Conservation (phyloP, 441 rosid species). For the Bocquillonia castaneifolia region DNA sequence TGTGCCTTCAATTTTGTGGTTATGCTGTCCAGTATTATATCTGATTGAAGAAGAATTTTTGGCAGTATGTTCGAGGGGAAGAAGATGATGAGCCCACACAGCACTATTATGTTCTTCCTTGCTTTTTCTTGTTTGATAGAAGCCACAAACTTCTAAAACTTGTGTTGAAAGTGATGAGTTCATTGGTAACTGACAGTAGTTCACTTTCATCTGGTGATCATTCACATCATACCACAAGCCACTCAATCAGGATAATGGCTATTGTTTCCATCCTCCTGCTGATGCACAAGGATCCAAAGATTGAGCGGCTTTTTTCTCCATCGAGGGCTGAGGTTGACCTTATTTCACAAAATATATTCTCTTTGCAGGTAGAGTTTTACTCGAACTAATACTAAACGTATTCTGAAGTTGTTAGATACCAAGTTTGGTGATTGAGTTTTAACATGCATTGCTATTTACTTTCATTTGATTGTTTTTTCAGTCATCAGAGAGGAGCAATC, state of each 20-base stretch:
- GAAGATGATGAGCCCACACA: slow-evolving; percentile 33
- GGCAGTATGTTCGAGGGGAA: slow-evolving; percentile 57
- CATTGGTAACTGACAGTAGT: slow-evolving; percentile 34
- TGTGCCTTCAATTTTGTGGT: neutral
- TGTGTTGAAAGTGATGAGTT: slow-evolving; percentile 42
- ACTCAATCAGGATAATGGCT: slow-evolving; percentile 35
- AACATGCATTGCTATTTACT: slow-evolving; percentile 1
- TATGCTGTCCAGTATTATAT: too few relatives aligned
- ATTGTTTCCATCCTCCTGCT: slow-evolving; percentile 46
- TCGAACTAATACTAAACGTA: neutral
- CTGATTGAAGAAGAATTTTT: slow-evolving; percentile 6
- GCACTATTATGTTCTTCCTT: slow-evolving; percentile 52
- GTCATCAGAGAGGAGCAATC: slow-evolving; percentile 37
- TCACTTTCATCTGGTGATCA: slow-evolving; percentile 23
- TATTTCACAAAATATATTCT: slow-evolving; percentile 37
- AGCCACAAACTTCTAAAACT: slow-evolving; percentile 46
- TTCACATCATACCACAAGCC: slow-evolving; percentile 24
- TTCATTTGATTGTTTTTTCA: slow-evolving; percentile 29
- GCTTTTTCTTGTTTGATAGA: slow-evolving; percentile 62
- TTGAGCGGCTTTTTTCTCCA: slow-evolving; percentile 35
- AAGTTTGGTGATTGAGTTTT: neutral
- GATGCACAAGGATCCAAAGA: slow-evolving; percentile 50
- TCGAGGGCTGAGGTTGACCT: slow-evolving; percentile 43
- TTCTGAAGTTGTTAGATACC: neutral
- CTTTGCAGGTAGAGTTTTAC: slow-evolving; percentile 48